Base-by-base conservation (phyloP, 176 grass and related monocot species). In the Oryza rufipogon region DNA sequence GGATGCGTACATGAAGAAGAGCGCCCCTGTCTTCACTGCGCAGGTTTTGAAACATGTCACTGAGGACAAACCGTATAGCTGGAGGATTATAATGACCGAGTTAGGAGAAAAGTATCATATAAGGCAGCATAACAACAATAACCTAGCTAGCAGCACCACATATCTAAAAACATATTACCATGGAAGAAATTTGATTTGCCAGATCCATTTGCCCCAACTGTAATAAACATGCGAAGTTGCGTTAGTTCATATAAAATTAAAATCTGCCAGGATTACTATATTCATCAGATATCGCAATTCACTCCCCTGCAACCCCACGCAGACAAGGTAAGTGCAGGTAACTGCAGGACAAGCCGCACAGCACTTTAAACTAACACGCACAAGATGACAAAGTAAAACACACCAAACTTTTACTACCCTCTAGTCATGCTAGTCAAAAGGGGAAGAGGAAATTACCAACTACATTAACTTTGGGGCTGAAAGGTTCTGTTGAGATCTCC, bases 171-270 rank as follows among this genome's bases (percentile, higher is more conserved):
- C 51, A 70, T 38, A 51, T 90, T 95, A 98, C 96, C 96, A 84
- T 98, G 96, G 86, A 98, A 98, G 73, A 98, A 98, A 83, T 98
- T 98, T 74, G 96, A 95, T 81, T 98, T 98, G 71, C 96, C 96
- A 28, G 96, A 98, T 76, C 96, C 96, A 94, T 98, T 98, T 73
- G 96, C 93, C n/a, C 96, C 96, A 85, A 98, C 96, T 98, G 96
- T 38, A 9, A 87, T 51, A 78, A 78, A 70, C 64, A 84, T 26
- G 70, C 12, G 77, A 83, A 88, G 64, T 41, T 3, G 58, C 45
- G 56, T 85, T 77, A 88, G 80, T 67, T 51, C 33, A 44, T 60
- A 67, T 39, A 52, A 4, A 66, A 23, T 54, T 5, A 77, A 86
- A 44, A 44, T 47, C 10, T 12, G 28, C 15, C 30, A 78, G 7